Evolutionary conservation across 2,329 filamentous ascomycete genomes (phyloP).

Genomic region (Aspergillus ibericus): DNA sequence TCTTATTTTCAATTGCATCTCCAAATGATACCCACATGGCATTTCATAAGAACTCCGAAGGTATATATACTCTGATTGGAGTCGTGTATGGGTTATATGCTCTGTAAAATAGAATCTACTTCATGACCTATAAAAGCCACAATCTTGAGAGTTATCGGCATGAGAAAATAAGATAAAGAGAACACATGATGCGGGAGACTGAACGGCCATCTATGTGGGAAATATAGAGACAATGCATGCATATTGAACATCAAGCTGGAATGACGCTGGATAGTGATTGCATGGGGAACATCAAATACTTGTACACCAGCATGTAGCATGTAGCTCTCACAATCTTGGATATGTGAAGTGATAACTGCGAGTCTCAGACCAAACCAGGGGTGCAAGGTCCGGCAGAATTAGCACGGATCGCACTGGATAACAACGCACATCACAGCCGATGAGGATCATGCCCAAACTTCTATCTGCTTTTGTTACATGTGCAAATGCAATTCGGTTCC

Average conservation of each 20-base stretch:
- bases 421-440: constrained; percentile 8
- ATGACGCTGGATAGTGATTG: background rate
- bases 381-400: background rate
- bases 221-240: background rate
- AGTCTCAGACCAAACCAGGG: constrained; percentile 3
- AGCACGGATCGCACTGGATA: constrained; percentile 8
- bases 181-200: background rate
- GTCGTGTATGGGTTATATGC: background rate
- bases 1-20: background rate
- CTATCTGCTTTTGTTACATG: constrained; percentile 27
- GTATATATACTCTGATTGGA: background rate
- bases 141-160: background rate
- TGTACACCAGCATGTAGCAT: constrained; percentile 12
- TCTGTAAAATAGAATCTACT: background rate
- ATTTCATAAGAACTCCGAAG: background rate
- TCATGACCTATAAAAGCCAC: background rate
- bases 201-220: background rate
- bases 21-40: constrained; percentile 18
- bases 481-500: constrained; percentile 14
- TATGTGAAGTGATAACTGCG: background rate
- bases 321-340: background rate
- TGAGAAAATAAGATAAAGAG: background rate
- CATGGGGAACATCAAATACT: constrained; percentile 3
- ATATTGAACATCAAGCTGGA: background rate
- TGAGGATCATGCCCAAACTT: constrained; percentile 10